Base-by-base conservation (phyloP, 2,329 filamentous ascomycete genomes). In the Colletotrichum shisoi region DNA sequence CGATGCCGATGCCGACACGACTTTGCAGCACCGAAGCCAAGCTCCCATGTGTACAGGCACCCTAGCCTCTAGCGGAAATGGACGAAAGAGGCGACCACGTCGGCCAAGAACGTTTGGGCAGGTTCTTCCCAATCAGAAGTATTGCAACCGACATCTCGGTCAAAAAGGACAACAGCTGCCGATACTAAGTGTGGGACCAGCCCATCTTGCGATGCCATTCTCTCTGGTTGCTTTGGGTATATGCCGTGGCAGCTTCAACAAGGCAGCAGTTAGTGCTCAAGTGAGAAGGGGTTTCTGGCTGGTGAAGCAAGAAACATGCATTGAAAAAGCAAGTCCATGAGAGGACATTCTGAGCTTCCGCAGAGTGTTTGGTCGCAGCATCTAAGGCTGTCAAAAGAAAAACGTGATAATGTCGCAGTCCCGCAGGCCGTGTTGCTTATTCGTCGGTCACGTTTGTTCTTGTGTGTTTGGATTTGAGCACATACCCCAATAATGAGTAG, bases 341-440 rank as follows among this genome's bases (percentile, higher is more conserved):
- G 56, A n/a, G 56, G 42, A 57, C 31, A 21, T 15, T 37, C 21
- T n/a, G 17, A 24, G 4, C 42, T 48, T 12, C 31, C 27, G 13
- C 24, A 19, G 13, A 2, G 2, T 24, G 27, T 57, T 46, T 46
- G 42, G n/a, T 57, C 15, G 13, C 13, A n/a, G 42, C 56, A 46
- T 31, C 13, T 6, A 3, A 34, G 27, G 27, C 24, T 7, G n/a
- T 12, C 15, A 57, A 27, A 46, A 31, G 31, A 27, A 24, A 24
- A 54, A n/a, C 7, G 5, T 46, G 24, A 19, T 6, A 57, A 34
- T 19, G 37, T 13, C 27, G n/a, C 8, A 19, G 19, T 37, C 19
- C 57, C 11, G 19, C 31, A 39, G 34, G 17, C 45, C 24, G 9
- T 24, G 45, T 51, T 51, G 57, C 57, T 59, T 42, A 13, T 59